Base-by-base conservation (phyloP, 1,284 basidiomycete species). In the Cronartium quercuum region DNA sequence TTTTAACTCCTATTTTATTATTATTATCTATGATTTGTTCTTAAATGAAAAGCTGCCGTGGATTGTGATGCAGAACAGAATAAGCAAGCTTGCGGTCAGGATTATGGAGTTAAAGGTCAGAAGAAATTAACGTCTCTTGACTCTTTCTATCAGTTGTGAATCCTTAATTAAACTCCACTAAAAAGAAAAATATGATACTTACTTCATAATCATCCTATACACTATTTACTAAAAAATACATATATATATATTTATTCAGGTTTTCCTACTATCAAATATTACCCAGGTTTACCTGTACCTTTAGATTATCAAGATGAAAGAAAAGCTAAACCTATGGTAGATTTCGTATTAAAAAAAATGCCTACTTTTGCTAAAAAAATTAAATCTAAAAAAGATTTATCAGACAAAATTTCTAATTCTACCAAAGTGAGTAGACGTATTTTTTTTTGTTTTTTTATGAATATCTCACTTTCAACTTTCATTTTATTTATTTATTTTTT, bases 61-160 rank as follows among this genome's bases (percentile, higher is more conserved):
- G 71, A 75, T 75, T 75, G 71, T 61, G 71, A 75, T 47, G 65
- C 71, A 61, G 57, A 47, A 60, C 62, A 75, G 62, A 75, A 75
- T 44, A 67, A 61, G 13, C 64, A 51, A 67, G 40, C 40, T 15
- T 75, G 71, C 34, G 58, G 15, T 37, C 65, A 51, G 2, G 71
- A 75, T 51, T 75, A 75, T 58, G 37, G 64, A 67, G 65, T 75
- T 21, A 75, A 38, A 38, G 71, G 71, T 75, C n/a, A 13, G 42
- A 47, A 12, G 10, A 51, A 51, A 21, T 51, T 51, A 13, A 51
- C 6, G 47, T 29, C 13, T n/a, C 12, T 61, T 61, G 58, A 29
- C 24, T 6, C 24, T 61, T 13, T 24, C 13, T 13, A 58, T 10
- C 44, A 15, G 12, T 21, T 18, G 9, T 58, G 24, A 15, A 58